phyloP scores from a whole-genome alignment of 768 basidiomycete species.

The Boletus tomentosulus region DNA sequence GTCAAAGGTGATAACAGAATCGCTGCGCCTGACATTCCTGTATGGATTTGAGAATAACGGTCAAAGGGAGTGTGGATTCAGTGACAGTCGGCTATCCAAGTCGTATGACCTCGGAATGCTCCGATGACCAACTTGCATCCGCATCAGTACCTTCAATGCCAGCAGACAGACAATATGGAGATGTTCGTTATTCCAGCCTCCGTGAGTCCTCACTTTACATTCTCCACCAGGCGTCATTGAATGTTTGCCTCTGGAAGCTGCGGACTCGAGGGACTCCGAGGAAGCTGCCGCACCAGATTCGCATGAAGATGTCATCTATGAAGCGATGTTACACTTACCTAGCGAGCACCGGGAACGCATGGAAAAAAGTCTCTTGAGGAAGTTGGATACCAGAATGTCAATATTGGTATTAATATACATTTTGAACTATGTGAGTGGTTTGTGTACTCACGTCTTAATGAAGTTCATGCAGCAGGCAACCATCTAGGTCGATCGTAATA shows the following conservation, averaged over 20 bases:
- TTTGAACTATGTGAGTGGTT: slow-evolving; percentile 31
- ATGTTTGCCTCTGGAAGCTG: not conserved
- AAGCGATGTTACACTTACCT: not conserved
- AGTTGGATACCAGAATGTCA: slow-evolving; percentile 33
- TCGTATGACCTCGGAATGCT: no score
- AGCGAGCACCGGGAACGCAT: slow-evolving; percentile 29
- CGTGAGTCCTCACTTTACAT: slow-evolving; percentile 10
- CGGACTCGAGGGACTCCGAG: slow-evolving; percentile 8
- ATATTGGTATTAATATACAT: slow-evolving; percentile 35
- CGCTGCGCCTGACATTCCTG: slow-evolving; percentile 34
- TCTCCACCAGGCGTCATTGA: no score
- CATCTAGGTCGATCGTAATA: slow-evolving; percentile 64
- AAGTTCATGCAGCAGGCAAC: not conserved
- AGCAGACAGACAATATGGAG: slow-evolving; percentile 3
- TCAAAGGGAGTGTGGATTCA: no score
- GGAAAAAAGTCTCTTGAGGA: slow-evolving; percentile 40
- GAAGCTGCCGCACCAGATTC: not conserved
- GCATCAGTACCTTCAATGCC: no score
- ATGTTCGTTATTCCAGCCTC: slow-evolving; percentile 10
- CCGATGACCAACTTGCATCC: no score
- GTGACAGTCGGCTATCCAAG: no score
- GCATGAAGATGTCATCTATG: not conserved
- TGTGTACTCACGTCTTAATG: not conserved
- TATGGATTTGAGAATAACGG: no score
- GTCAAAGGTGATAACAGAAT: slow-evolving; percentile 39